phyloP scores from a whole-genome alignment of 1,284 basidiomycete species.

The Tremellales sp. region DNA sequence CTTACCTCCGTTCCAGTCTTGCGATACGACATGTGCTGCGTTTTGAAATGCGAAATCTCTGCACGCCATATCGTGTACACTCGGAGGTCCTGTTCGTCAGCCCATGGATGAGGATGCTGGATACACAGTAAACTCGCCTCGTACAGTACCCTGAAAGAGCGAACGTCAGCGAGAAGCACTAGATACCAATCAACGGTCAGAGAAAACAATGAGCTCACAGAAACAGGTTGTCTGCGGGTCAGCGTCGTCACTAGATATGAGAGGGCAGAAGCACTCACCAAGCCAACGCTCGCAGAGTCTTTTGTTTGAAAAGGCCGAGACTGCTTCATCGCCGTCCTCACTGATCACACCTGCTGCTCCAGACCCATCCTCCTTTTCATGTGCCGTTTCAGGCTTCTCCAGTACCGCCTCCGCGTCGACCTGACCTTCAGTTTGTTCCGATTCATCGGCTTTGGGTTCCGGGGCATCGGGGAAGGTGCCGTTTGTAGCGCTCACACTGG shows the following conservation, averaged over 20 bases:
- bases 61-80: slow-evolving; percentile 99
- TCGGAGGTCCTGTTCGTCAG: slow-evolving; percentile 72
- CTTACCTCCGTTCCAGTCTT: slow-evolving; percentile 80
- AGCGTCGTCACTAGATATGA: neutral
- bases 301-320: slow-evolving; percentile 93
- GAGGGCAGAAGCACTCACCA: slow-evolving; percentile 41
- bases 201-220: slow-evolving; percentile 55
- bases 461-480: no score
- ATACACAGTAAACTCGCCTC: slow-evolving; percentile 58
- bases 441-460: slow-evolving; percentile 41
- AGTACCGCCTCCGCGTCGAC: slow-evolving; percentile 31
- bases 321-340: slow-evolving; percentile 44
- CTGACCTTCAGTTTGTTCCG: slow-evolving; percentile 29
- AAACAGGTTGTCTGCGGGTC: slow-evolving; percentile 71
- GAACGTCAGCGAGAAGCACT: no score
- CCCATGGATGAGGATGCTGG: no score
- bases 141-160: slow-evolving; percentile 63
- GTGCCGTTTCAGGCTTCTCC: slow-evolving; percentile 47
- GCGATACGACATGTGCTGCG: slow-evolving; percentile 88
- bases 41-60: slow-evolving; percentile 98
- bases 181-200: slow-evolving; percentile 9
- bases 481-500: slow-evolving; percentile 10
- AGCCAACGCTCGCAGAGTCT: slow-evolving; percentile 96
- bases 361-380: slow-evolving; percentile 32
- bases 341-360: slow-evolving; percentile 48